These are phyloP conservation scores for Mycotypha africana DNA, from an alignment of 371 early-diverging fungal species.

Conservation along the genomic window DNA sequence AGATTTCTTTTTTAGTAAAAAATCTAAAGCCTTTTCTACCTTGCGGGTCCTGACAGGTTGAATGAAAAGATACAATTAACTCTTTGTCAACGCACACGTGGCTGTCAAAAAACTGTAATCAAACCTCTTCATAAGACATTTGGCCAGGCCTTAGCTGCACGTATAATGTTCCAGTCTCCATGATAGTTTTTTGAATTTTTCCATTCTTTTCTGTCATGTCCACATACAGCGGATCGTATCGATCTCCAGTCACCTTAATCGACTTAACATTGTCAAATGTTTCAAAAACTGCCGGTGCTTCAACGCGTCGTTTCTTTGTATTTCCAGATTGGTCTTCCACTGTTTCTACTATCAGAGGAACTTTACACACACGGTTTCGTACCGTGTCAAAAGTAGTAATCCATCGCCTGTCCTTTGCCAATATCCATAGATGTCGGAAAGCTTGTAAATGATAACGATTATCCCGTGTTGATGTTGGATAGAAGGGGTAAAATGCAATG, in stretches of 20 bases:
- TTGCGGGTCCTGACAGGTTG: too few relatives aligned
- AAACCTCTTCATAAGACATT: conserved; percentile 13
- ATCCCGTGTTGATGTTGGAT: conserved; percentile 59
- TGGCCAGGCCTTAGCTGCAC: conserved; percentile 18
- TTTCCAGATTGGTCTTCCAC: conserved; percentile 17
- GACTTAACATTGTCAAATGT: conserved; percentile 46
- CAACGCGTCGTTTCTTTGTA: conserved; percentile 21
- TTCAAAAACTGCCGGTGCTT: conserved; percentile 66
- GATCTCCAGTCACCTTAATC: conserved; percentile 46
- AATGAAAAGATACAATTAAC: too few relatives aligned
- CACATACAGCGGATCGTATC: conserved; percentile 57
- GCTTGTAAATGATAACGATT: conserved; percentile 78
- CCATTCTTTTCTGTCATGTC: conserved; percentile 32
- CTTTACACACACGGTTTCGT: conserved; percentile 48
- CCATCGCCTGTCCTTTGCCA: conserved; percentile 76
- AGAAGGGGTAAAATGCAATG: conserved; percentile 77
- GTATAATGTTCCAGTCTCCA: conserved; percentile 29
- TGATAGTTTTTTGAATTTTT: conserved; percentile 20
- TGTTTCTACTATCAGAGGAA: conserved; percentile 44
- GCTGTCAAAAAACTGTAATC: too few relatives aligned
- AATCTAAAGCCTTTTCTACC: too few relatives aligned
- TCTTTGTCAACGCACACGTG: too few relatives aligned
- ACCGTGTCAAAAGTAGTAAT: conserved; percentile 68
- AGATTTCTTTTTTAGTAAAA: too few relatives aligned
- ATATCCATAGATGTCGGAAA: conserved; percentile 84